Percentiles rank a stretch among this genome's conserved stretches.
Evolutionary conservation across 2,329 filamentous ascomycete genomes (phyloP).

Genomic region (Verticillium klebahnii): DNA sequence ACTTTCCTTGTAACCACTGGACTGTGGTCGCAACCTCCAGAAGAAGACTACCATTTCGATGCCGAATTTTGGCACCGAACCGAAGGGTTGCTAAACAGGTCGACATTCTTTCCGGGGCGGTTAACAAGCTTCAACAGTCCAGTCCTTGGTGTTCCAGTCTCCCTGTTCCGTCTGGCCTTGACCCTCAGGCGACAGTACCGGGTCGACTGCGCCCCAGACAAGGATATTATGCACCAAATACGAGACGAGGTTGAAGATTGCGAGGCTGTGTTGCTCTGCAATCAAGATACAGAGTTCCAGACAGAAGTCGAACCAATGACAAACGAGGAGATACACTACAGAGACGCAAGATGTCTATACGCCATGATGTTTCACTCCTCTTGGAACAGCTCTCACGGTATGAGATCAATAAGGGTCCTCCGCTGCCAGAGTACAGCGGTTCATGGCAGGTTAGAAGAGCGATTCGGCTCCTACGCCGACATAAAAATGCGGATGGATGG

Average conservation of each 20-base stretch:
- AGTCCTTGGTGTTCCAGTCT: slow-evolving; percentile 16
- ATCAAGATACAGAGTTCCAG: not conserved
- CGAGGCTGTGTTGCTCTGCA: not conserved
- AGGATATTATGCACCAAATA: not conserved
- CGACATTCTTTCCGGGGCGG: slow-evolving; percentile 6
- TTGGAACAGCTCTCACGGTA: slow-evolving; percentile 10
- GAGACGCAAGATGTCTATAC: slow-evolving; percentile 15
- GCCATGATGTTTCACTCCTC: slow-evolving; percentile 14
- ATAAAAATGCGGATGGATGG: slow-evolving; percentile 13
- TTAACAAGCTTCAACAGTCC: slow-evolving; percentile 14
- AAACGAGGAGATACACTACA: slow-evolving; percentile 2
- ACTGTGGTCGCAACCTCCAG: slow-evolving; percentile 14
- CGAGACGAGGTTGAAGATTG: slow-evolving; percentile 1
- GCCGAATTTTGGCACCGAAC: slow-evolving; percentile 13
- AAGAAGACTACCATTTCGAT: slow-evolving; percentile 9
- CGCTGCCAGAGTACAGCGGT: not conserved
- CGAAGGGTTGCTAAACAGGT: slow-evolving; percentile 11
- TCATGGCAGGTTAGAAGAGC: slow-evolving; percentile 14
- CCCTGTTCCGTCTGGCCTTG: slow-evolving; percentile 12
- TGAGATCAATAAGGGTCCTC: not conserved
- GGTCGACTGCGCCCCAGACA: not conserved
- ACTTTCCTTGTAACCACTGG: slow-evolving; percentile 16
- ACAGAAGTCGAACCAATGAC: not conserved
- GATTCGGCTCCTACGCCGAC: slow-evolving; percentile 9
- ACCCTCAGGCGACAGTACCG: slow-evolving; percentile 10